Conservation (phyloP, 805 yeast species). For the Kazachstania africana region DNA sequence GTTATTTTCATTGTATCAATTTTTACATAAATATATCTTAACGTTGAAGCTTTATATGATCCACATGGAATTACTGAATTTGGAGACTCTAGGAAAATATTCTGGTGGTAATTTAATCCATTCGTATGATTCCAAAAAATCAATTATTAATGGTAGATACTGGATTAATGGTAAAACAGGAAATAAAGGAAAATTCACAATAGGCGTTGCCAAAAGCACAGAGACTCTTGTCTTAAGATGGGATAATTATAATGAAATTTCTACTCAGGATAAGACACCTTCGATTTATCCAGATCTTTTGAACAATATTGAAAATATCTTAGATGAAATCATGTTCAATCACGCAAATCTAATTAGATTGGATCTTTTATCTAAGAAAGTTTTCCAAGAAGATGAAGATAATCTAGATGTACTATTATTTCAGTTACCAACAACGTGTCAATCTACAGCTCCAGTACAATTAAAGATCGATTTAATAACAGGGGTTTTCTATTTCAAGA, state of each 20-base stretch:
- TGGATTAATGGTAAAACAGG: constrained; percentile 25
- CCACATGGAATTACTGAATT: constrained; percentile 18
- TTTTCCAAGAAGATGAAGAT: constrained; percentile 24
- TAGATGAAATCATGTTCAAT: constrained; percentile 26
- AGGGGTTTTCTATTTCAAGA: constrained; percentile 24
- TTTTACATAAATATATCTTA: constrained; percentile 24
- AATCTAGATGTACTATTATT: constrained; percentile 19
- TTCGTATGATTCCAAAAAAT: constrained; percentile 24
- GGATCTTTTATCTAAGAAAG: constrained; percentile 19
- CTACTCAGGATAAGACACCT: constrained; percentile 7
- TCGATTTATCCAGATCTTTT: constrained; percentile 16
- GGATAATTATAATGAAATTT: constrained; percentile 16
- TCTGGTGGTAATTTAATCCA: constrained; percentile 25
- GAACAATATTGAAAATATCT: constrained; percentile 20
- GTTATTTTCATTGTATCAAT: constrained; percentile 19
- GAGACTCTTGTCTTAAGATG: constrained; percentile 20
- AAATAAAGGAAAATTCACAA: constrained; percentile 19
- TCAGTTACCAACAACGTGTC: constrained; percentile 25
- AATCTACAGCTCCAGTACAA: constrained; percentile 22
- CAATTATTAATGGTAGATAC: constrained; percentile 22
- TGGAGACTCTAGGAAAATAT: constrained; percentile 23
- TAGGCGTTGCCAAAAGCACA: constrained; percentile 19
- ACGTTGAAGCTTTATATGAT: constrained; percentile 25
- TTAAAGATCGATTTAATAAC: constrained; percentile 23
- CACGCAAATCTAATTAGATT: constrained; percentile 25